Evolutionary conservation across 1,284 basidiomycete genomes (phyloP).

Genomic region (Farysia itapuensis): DNA sequence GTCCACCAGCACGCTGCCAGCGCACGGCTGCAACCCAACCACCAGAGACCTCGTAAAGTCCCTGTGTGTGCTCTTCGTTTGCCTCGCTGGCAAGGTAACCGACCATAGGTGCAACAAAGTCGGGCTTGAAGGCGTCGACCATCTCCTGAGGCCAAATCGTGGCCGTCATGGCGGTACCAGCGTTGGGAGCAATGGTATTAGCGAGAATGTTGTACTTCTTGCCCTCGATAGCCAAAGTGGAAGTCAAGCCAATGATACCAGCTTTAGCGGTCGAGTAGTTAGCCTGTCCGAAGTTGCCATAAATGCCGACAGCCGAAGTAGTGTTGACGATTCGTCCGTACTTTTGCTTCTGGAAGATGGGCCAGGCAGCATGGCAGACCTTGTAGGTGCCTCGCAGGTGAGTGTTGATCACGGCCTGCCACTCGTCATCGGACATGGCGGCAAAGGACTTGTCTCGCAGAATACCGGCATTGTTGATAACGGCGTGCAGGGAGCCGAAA

Average conservation of each 20-base stretch:
- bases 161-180: conserved; percentile 66
- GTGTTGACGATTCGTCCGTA: conserved; percentile 95
- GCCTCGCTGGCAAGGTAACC: conserved; percentile 83
- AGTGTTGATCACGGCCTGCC: conserved; percentile 87
- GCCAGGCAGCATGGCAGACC: conserved; percentile 87
- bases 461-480: conserved; percentile 94
- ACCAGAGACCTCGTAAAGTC: conserved; percentile 83
- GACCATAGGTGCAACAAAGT: conserved; percentile 86
- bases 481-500: conserved; percentile 82
- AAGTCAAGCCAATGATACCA: conserved; percentile 85
- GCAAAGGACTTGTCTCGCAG: conserved; percentile 83
- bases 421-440: conserved; percentile 86
- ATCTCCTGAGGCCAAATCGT: conserved; percentile 78
- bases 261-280: conserved; percentile 82
- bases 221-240: conserved; percentile 88
- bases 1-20: conserved; percentile 87
- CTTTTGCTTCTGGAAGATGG: conserved; percentile 93
- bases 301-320: conserved; percentile 87
- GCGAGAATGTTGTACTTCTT: conserved; percentile 80
- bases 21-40: conserved; percentile 90
- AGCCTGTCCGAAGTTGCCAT: conserved; percentile 88
- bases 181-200: conserved; percentile 88
- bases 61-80: conserved; percentile 74
- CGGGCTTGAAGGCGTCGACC: conserved; percentile 94
- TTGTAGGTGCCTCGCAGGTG: conserved; percentile 72